These are phyloP conservation scores for Fusarium musae DNA, from an alignment of 2,329 filamentous ascomycete genomes.

Conservation along the genomic window DNA sequence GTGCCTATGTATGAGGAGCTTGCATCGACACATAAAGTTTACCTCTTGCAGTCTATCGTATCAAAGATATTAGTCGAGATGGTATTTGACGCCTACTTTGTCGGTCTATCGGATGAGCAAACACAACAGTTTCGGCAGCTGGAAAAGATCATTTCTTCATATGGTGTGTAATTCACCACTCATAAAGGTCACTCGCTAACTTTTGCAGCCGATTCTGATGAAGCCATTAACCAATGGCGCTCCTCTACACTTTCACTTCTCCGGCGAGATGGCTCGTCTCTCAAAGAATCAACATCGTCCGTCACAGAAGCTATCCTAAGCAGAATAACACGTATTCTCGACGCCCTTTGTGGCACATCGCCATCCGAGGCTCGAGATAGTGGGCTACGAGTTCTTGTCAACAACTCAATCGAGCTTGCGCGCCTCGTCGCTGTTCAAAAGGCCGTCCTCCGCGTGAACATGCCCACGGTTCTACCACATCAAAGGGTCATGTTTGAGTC, in stretches of 20 bases:
- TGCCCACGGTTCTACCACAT: slow-evolving; percentile 65
- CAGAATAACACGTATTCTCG: slow-evolving; percentile 61
- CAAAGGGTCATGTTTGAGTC: slow-evolving; percentile 67
- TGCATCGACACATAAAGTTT: slow-evolving; percentile 65
- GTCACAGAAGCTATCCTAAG: slow-evolving; percentile 57
- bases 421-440: slow-evolving; percentile 68
- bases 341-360: slow-evolving; percentile 58
- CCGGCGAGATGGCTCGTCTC: slow-evolving; percentile 61
- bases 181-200: not conserved
- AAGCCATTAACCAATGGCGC: slow-evolving; percentile 73
- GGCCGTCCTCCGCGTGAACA: slow-evolving; percentile 65
- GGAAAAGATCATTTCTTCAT: slow-evolving; percentile 51
- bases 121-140: slow-evolving; percentile 61
- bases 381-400: slow-evolving; percentile 63
- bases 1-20: slow-evolving; percentile 69
- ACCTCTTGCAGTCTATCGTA: slow-evolving; percentile 71
- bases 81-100: slow-evolving; percentile 72
- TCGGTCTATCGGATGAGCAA: slow-evolving; percentile 68
- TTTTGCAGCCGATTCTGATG: slow-evolving; percentile 55
- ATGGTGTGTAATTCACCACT: slow-evolving; percentile 31
- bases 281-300: slow-evolving; percentile 58
- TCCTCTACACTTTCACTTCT: slow-evolving; percentile 71
- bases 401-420: slow-evolving; percentile 65
- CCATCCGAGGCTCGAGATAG: slow-evolving; percentile 60
- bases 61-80: slow-evolving; percentile 69